phyloP scores from a whole-genome alignment of 169 alveolate genomes.

The Cyclospora cayetanensis region DNA sequence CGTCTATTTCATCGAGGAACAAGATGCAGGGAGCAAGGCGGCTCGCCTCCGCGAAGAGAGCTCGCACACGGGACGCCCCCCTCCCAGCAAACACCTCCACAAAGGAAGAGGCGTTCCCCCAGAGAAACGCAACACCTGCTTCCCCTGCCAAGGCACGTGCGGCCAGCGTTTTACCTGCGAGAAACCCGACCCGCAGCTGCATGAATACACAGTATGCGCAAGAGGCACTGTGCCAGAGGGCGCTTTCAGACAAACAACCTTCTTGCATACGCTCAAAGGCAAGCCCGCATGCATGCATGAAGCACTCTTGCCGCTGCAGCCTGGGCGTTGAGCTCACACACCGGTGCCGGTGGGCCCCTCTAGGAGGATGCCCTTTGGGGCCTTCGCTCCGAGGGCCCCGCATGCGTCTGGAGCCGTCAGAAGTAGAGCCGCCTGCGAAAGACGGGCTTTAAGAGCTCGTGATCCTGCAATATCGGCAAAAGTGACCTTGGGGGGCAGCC shows the following conservation, averaged over 20 bases:
- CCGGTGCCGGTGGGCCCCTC: conserved; percentile 94
- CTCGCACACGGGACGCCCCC: conserved; percentile 95
- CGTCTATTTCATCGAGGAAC: conserved; percentile 99
- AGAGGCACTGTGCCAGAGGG: too few relatives aligned
- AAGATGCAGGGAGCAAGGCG: conserved; percentile 90
- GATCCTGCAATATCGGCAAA: background rate
- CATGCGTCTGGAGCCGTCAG: conserved; percentile 92
- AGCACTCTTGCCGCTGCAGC: too few relatives aligned
- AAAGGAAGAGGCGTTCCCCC: conserved; percentile 96
- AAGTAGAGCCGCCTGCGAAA: background rate
- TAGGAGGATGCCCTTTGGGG: conserved; percentile 96
- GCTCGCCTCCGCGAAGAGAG: conserved; percentile 63
- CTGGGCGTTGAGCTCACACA: too few relatives aligned
- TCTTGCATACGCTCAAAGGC: too few relatives aligned
- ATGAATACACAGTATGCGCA: too few relatives aligned
- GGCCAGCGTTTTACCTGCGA: conserved; percentile 91
- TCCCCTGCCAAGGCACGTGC: conserved; percentile 99
- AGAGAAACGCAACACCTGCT: conserved; percentile 96
- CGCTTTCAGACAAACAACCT: too few relatives aligned
- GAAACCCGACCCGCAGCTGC: too few relatives aligned
- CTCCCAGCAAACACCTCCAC: conserved; percentile 98
- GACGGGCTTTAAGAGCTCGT: background rate
- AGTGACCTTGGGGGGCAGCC: too few relatives aligned
- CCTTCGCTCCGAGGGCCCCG: conserved; percentile 92
- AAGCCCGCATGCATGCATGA: too few relatives aligned